Conservation (phyloP, 352 stramenopile genomes). For the Phytopythium aichiense region DNA sequence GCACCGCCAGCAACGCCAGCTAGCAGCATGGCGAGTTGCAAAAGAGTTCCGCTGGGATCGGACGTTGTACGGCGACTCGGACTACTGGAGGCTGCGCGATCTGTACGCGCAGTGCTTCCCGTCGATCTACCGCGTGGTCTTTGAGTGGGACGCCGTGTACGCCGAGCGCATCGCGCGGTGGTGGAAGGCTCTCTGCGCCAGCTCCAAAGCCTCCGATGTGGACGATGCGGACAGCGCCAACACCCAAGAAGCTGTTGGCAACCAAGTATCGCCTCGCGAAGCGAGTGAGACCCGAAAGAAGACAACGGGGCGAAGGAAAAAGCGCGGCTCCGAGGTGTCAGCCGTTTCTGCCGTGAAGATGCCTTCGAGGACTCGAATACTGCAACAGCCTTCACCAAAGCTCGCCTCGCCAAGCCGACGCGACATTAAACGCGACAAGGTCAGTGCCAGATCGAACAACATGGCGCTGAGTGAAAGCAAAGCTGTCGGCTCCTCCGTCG, state of each 20-base stretch:
- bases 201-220: not conserved
- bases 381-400: not conserved
- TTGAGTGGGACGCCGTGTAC: slow-evolving; percentile 31
- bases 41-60: slow-evolving; percentile 11
- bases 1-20: slow-evolving; percentile 10
- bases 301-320: not conserved
- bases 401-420: not conserved
- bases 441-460: not conserved
- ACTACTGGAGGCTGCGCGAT: slow-evolving; percentile 30
- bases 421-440: not conserved
- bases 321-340: not conserved
- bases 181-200: slow-evolving; percentile 14
- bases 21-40: slow-evolving; percentile 27
- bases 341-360: not conserved
- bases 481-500: not conserved
- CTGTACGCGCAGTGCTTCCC: slow-evolving; percentile 27
- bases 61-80: slow-evolving; percentile 14
- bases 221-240: not conserved
- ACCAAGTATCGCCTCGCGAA: not conserved
- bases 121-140: slow-evolving; percentile 29
- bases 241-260: not conserved
- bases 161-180: slow-evolving; percentile 25
- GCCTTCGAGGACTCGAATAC: not conserved
- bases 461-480: not conserved
- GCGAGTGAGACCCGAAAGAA: not conserved